Evolutionary conservation across 495 filamentous ascomycete genomes (phyloP).

Genomic region (Podospora australis): DNA sequence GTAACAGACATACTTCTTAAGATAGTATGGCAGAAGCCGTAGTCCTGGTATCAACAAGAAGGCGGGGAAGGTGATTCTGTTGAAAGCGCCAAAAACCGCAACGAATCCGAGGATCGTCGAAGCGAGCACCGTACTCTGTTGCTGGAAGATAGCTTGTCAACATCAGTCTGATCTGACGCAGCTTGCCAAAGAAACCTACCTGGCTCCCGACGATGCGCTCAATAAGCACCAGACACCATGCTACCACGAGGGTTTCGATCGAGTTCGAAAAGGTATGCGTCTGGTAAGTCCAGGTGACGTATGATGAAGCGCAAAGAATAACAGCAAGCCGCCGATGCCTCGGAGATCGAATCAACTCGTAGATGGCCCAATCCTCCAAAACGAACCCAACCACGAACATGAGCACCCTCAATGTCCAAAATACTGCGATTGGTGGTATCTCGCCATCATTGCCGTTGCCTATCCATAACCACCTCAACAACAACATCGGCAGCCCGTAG

Average conservation of each 20-base stretch:
- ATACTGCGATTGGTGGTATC: slow-evolving; percentile 66
- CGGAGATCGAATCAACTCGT: slow-evolving; percentile 75
- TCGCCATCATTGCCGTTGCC: slow-evolving; percentile 51
- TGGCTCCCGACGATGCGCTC: slow-evolving; percentile 71
- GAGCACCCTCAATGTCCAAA: slow-evolving; percentile 75
- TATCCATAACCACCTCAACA: slow-evolving; percentile 81
- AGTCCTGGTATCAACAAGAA: slow-evolving; percentile 77
- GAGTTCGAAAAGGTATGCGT: slow-evolving; percentile 98
- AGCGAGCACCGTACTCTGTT: slow-evolving; percentile 66
- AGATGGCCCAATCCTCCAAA: slow-evolving; percentile 92
- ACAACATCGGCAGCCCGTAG: slow-evolving; percentile 86
- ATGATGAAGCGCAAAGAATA: slow-evolving; percentile 82
- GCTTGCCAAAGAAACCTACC: too few species aligned
- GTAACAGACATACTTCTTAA: slow-evolving; percentile 53
- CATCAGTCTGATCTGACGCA: too few species aligned
- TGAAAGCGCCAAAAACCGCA: slow-evolving; percentile 81
- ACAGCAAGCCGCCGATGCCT: slow-evolving; percentile 66
- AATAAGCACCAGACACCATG: slow-evolving; percentile 87
- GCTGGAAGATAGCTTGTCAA: too few species aligned
- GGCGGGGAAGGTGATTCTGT: slow-evolving; percentile 93
- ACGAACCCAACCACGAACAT: slow-evolving; percentile 96
- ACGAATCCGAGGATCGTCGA: slow-evolving; percentile 72
- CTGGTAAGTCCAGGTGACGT: slow-evolving; percentile 98
- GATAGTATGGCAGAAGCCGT: slow-evolving; percentile 76
- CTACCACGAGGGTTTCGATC: slow-evolving; percentile 83